A percentile compares a stretch with the other conserved stretches of the same genome.
phyloP scores from a whole-genome alignment of 2,329 filamentous ascomycete genomes.

The Fusarium acutatum region DNA sequence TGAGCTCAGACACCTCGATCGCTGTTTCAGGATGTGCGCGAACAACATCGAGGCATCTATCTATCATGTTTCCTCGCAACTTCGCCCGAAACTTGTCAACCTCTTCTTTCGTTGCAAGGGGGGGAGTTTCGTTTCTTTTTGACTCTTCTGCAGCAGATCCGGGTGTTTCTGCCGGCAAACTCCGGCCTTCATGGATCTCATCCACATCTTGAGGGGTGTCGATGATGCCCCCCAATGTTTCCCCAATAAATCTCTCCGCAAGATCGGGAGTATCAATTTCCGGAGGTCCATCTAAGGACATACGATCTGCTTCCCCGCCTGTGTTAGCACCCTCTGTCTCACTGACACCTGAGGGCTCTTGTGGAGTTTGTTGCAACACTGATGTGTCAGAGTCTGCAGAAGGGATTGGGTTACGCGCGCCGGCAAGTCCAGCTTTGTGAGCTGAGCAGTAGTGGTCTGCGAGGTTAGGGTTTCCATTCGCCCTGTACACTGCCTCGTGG shows the following conservation, averaged over 20 bases:
- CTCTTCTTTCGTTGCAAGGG: constrained; percentile 69
- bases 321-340: constrained; percentile 37
- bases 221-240: constrained; percentile 43
- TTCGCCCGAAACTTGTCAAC: constrained; percentile 77
- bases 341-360: constrained; percentile 16
- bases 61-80: constrained; percentile 82
- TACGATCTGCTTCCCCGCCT: constrained; percentile 47
- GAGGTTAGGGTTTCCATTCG: constrained; percentile 69
- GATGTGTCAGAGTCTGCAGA: constrained; percentile 60
- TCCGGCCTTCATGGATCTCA: constrained; percentile 28
- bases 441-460: constrained; percentile 80
- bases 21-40: constrained; percentile 88
- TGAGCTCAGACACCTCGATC: constrained; percentile 89
- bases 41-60: constrained; percentile 89
- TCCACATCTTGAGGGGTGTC: constrained; percentile 36
- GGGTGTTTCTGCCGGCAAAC: constrained; percentile 33
- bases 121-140: constrained; percentile 22
- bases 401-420: constrained; percentile 74
- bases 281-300: constrained; percentile 49
- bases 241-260: constrained; percentile 37
- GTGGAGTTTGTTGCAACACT: constrained; percentile 40
- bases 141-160: constrained; percentile 14
- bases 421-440: constrained; percentile 64
- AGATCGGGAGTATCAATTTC: constrained; percentile 39
- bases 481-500: constrained; percentile 83